Evolutionary conservation across 208 protist genomes (phyloP).

Genomic region (Strigomonas culicis): DNA sequence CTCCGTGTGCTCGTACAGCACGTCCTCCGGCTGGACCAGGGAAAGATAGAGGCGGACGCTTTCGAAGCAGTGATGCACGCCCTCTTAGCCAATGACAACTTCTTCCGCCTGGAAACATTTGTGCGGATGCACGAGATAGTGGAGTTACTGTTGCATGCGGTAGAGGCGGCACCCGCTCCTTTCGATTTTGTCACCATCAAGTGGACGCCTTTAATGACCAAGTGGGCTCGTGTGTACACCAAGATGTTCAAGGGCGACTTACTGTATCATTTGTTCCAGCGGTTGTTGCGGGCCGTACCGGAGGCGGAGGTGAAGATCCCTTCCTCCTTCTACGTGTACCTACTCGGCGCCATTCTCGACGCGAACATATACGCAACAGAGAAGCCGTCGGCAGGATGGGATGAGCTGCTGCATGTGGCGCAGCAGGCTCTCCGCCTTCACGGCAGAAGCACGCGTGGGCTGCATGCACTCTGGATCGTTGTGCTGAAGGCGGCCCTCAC

Average conservation of each 20-base stretch:
- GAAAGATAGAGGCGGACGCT: conserved; percentile 14
- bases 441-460: conserved; percentile 33
- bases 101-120: conserved; percentile 46
- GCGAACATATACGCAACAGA: not conserved
- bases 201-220: conserved; percentile 77
- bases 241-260: conserved; percentile 32
- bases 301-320: conserved; percentile 55
- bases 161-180: conserved; percentile 15
- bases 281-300: conserved; percentile 32
- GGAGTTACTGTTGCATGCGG: too few species aligned
- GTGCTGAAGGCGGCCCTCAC: conserved; percentile 76
- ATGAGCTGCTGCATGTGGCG: conserved; percentile 31
- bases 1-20: conserved; percentile 24
- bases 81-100: conserved; percentile 69
- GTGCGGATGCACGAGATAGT: conserved; percentile 46
- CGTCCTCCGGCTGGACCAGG: conserved; percentile 18
- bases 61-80: conserved; percentile 38
- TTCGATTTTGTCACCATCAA: conserved; percentile 46
- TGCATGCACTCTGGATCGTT: conserved; percentile 56
- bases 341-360: conserved; percentile 70
- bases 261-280: conserved; percentile 34
- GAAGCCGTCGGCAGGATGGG: conserved; percentile 22
- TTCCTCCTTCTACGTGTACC: conserved; percentile 48
- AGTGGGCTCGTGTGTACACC: conserved; percentile 69
- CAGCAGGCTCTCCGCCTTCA: conserved; percentile 43